Conservation (phyloP, 148 eudicot genomes). For the Tetragonia tetragonoides region DNA sequence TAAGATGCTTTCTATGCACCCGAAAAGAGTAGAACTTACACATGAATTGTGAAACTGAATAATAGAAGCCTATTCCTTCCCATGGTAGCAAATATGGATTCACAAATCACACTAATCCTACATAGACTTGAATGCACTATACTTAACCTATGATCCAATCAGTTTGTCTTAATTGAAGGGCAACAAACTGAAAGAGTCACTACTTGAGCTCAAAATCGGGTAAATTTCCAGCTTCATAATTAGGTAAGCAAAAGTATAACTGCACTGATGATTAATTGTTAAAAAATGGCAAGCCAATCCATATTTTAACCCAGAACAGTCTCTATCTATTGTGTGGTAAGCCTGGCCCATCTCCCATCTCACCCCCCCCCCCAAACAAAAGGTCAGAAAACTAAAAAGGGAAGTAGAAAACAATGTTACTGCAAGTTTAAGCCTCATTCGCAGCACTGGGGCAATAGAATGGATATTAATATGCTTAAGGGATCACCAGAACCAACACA, state of each 20-base stretch:
- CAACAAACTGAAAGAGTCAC: background rate
- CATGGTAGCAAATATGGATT: background rate
- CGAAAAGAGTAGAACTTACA: background rate
- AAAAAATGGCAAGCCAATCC: too few species aligned
- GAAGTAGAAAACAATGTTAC: background rate
- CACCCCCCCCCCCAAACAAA: too few species aligned
- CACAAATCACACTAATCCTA: background rate
- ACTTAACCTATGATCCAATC: background rate
- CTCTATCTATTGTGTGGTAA: too few species aligned
- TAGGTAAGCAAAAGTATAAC: background rate
- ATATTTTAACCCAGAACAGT: too few species aligned
- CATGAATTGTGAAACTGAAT: slow-evolving; percentile 9
- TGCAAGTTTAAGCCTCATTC: background rate
- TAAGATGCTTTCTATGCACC: background rate
- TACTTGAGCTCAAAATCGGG: background rate
- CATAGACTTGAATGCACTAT: background rate
- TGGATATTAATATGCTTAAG: background rate
- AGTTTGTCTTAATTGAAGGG: background rate
- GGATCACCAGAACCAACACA: background rate
- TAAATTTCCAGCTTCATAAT: background rate
- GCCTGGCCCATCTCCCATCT: too few species aligned
- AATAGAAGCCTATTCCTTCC: background rate
- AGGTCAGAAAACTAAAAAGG: too few species aligned
- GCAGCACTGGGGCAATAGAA: background rate
- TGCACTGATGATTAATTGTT: too few species aligned